Base-by-base conservation (phyloP, 2,329 filamentous ascomycete species). In the Fusarium nanum region DNA sequence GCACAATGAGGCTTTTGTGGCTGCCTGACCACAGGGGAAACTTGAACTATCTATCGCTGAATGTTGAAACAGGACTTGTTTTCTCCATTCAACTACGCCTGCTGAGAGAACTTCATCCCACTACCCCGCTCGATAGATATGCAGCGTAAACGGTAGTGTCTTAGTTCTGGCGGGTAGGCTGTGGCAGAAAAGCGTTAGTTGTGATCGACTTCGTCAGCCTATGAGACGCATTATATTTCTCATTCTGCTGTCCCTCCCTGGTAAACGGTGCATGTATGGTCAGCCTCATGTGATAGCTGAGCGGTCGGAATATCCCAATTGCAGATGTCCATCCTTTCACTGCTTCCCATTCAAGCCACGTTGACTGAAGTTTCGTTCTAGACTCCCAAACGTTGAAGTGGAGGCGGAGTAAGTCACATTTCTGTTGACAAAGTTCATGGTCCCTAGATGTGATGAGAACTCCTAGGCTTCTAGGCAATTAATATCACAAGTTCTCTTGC, bases 391-490 rank as follows among this genome's bases (percentile, higher is more conserved):
- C 0, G 34, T n/a, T 37, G 34, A 12, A 2, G 12, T 12, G 10
- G 34, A 37, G 34, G 18, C 18, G 10, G 18, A 16, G 4, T 6
- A 12, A 7, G 34, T 37, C 34, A 37, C 18, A n/a, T 7, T n/a
- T n/a, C 10, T 37, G 10, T n/a, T 37, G 34, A n/a, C 34, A 37
- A 3, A 34, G 0, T 12, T 37, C 18, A n/a, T 11, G 34, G 34
- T 4, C 2, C 18, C 34, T 4, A n/a, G 34, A 37, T 2, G 6
- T n/a, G 18, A n/a, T 0, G 9, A 5, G 18, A n/a, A 11, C 7
- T 11, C 9, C 18, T 4, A 6, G 3, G 18, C 5, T 37, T 4
- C 18, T 1, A 37, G 18, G n/a, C 18, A 0, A 7, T 1, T 3
- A n/a, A 7, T 6, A 37, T 37, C 34, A 18, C 34, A 37, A 37